A percentile compares a stretch with the other conserved stretches of the same genome.
These are phyloP conservation scores for Globisporangium apiculatum DNA, from an alignment of 352 stramenopile genomes.

Conservation along the genomic window DNA sequence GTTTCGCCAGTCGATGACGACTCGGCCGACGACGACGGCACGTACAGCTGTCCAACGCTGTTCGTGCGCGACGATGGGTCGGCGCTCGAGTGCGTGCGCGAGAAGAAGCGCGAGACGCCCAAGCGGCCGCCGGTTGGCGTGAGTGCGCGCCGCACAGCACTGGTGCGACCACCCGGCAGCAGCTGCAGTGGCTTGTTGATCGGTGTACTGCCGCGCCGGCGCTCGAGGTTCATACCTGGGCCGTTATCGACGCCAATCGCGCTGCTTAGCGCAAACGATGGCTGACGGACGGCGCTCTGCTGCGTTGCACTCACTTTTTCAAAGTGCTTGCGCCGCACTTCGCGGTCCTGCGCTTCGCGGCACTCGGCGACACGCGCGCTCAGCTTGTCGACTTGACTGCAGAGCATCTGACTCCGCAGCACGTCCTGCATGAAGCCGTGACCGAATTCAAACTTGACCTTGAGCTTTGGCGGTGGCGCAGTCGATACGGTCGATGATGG, in stretches of 20 bases:
- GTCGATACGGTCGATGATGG: too few relatives aligned
- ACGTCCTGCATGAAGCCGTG: constrained; percentile 85
- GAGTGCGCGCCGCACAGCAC: constrained; percentile 3
- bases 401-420: constrained; percentile 75
- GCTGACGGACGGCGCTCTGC: background rate
- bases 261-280: background rate
- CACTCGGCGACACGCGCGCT: constrained; percentile 58
- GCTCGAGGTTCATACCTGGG: background rate
- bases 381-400: constrained; percentile 79
- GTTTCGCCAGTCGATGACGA: constrained; percentile 18
- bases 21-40: background rate
- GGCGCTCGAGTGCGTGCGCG: constrained; percentile 3
- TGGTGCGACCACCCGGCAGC: background rate
- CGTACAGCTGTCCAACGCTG: background rate
- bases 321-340: constrained; percentile 70
- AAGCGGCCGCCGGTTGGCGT: constrained; percentile 9
- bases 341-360: constrained; percentile 67
- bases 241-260: background rate
- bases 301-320: constrained; percentile 64
- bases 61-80: background rate
- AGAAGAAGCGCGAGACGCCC: background rate
- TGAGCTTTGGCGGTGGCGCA: constrained; percentile 19
- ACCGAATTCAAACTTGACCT: constrained; percentile 81
- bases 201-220: constrained; percentile 17
- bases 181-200: background rate